These are phyloP conservation scores for Lactarius trivialis DNA, from an alignment of 768 basidiomycete species.

Conservation along the genomic window DNA sequence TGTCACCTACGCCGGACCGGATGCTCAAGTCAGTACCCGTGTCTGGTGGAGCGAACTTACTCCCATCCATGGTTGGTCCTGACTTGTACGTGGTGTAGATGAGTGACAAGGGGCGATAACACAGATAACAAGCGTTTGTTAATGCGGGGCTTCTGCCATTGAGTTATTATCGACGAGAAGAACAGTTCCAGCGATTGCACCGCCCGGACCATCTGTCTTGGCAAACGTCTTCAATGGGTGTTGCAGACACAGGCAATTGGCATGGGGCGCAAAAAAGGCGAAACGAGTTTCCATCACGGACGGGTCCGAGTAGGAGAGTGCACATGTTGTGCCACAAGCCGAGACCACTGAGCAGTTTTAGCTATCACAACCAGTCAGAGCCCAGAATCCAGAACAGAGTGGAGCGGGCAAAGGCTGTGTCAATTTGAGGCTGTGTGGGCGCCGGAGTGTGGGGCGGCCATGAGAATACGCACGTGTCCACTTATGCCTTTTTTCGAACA, in stretches of 20 bases:
- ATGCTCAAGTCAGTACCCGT: neutral
- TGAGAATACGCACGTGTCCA: neutral
- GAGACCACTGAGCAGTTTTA: neutral
- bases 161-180: neutral
- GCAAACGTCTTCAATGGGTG: neutral
- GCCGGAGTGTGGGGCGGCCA: neutral
- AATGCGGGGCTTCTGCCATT: constrained; percentile 13
- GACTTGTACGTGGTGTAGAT: neutral
- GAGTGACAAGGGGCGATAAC: neutral
- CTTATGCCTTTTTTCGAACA: neutral
- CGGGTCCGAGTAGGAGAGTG: neutral
- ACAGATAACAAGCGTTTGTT: neutral
- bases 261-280: neutral
- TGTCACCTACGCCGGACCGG: neutral
- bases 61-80: neutral
- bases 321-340: neutral
- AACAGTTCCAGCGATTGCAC: neutral
- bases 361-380: neutral
- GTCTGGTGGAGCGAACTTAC: neutral
- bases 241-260: neutral
- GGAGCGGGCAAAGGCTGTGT: neutral
- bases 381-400: neutral
- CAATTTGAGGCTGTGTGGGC: neutral
- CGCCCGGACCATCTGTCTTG: neutral
- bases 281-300: neutral